Conservation (phyloP, 1,139 yeast genomes). For the Yamadazyma friedrichii region DNA sequence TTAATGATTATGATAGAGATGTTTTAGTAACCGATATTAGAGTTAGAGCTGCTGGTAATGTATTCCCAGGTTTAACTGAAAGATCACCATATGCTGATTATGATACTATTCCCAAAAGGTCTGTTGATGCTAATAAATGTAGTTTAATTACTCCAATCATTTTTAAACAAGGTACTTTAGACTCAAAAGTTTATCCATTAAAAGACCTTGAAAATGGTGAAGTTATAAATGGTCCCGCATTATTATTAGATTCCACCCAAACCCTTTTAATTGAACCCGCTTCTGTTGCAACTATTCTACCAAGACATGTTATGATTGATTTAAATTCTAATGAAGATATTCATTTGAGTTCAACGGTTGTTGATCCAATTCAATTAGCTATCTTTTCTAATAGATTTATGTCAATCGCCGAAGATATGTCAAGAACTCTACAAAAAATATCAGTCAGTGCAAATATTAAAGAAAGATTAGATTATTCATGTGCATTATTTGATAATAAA, state of each 20-base stretch:
- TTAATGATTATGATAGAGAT: slow-evolving; percentile 52
- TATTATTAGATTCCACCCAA: slow-evolving; percentile 18
- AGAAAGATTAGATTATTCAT: slow-evolving; percentile 31
- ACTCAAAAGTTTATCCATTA: slow-evolving; percentile 17
- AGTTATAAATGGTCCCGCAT: slow-evolving; percentile 19
- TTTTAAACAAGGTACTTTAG: slow-evolving; percentile 13
- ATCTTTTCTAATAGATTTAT: slow-evolving; percentile 22
- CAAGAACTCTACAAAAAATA: slow-evolving; percentile 22
- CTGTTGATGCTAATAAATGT: slow-evolving; percentile 5
- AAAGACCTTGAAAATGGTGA: slow-evolving; percentile 17
- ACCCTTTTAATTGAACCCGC: slow-evolving; percentile 17
- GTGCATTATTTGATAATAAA: slow-evolving; percentile 21
- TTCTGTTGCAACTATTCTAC: slow-evolving; percentile 14
- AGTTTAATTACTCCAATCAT: slow-evolving; percentile 8
- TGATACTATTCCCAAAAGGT: slow-evolving; percentile 8
- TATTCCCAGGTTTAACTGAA: slow-evolving; percentile 24
- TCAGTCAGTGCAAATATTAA: slow-evolving; percentile 23
- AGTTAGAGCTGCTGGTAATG: slow-evolving; percentile 17
- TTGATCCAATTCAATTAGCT: slow-evolving; percentile 22
- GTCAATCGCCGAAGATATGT: slow-evolving; percentile 25
- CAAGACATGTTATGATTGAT: slow-evolving; percentile 22
- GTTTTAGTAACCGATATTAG: slow-evolving; percentile 19
- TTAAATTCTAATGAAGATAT: slow-evolving; percentile 15
- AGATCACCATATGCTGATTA: slow-evolving; percentile 16
- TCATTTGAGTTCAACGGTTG: slow-evolving; percentile 12